phyloP scores from a whole-genome alignment of 768 basidiomycete species.

The Hysterangium stoloniferum region DNA sequence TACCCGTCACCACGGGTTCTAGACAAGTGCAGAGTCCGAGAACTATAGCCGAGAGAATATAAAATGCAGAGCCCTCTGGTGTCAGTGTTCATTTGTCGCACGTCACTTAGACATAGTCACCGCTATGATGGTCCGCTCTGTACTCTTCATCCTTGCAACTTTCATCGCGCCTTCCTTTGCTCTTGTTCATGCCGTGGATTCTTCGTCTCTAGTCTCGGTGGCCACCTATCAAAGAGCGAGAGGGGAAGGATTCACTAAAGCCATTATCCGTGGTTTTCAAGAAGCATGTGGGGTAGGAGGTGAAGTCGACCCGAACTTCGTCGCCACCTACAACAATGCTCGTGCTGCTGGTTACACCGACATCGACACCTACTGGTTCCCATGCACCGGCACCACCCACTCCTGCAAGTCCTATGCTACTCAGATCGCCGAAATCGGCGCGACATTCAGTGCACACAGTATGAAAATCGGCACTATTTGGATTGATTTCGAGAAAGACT shows the following conservation, averaged over 20 bases:
- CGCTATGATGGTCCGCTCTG: not conserved
- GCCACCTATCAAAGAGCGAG: not conserved
- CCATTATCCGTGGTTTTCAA: not conserved
- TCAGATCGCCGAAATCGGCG: slow-evolving; percentile 3
- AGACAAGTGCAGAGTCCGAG: too few species aligned
- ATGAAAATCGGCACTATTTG: slow-evolving; percentile 12
- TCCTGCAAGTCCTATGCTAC: not conserved
- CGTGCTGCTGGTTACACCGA: slow-evolving; percentile 8
- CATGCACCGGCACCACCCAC: not conserved
- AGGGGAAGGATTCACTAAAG: slow-evolving; percentile 4
- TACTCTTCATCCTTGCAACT: not conserved
- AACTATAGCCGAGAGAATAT: too few species aligned
- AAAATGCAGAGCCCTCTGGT: too few species aligned
- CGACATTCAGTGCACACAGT: slow-evolving; percentile 8
- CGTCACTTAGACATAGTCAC: too few species aligned
- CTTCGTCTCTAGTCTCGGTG: not conserved
- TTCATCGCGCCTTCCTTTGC: not conserved
- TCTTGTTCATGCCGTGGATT: not conserved
- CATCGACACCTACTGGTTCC: slow-evolving; percentile 11
- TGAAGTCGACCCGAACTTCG: slow-evolving; percentile 11
- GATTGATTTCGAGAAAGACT: slow-evolving; percentile 1
- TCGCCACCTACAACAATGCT: slow-evolving; percentile 11
- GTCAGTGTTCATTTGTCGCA: too few species aligned
- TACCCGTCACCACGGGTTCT: too few species aligned
- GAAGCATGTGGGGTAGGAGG: slow-evolving; percentile 2